These are phyloP conservation scores for Aegilops speltoides DNA, from an alignment of 176 grass and related monocot genomes.

Conservation along the genomic window DNA sequence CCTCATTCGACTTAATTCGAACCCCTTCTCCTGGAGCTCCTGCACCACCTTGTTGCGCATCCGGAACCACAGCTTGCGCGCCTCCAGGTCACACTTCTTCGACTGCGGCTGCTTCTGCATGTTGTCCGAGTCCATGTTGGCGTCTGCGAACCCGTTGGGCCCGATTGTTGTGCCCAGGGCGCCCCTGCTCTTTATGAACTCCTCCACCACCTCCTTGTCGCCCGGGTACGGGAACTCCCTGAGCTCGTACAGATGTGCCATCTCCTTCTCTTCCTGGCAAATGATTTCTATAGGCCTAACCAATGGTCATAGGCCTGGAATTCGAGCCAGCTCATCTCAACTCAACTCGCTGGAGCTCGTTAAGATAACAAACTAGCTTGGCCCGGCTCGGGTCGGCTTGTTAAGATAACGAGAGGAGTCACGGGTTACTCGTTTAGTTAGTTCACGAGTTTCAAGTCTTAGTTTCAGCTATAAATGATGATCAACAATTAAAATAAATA, in stretches of 20 bases:
- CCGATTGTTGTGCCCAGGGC: conserved; percentile 74
- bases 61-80: conserved; percentile 69
- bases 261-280: conserved; percentile 85
- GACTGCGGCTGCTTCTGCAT: conserved; percentile 83
- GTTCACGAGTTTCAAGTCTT: too few species aligned
- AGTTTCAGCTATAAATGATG: too few species aligned
- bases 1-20: conserved; percentile 65
- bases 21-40: conserved; percentile 84
- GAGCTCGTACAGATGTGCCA: conserved; percentile 77
- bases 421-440: too few species aligned
- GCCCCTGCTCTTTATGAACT: conserved; percentile 75
- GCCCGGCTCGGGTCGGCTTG: too few species aligned
- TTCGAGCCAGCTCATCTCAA: too few species aligned
- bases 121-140: conserved; percentile 65
- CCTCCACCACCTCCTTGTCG: conserved; percentile 71
- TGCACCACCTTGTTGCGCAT: conserved; percentile 84
- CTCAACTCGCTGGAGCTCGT: too few species aligned
- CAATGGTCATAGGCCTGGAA: too few species aligned
- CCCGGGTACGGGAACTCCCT: conserved; percentile 70
- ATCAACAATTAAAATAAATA: too few species aligned
- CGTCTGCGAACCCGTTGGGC: conserved; percentile 74
- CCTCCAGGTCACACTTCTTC: conserved; percentile 79
- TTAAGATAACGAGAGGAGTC: too few species aligned
- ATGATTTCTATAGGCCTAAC: too few species aligned
- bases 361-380: too few species aligned